Base-by-base conservation (phyloP, 345 rosid species). In the Eucalyptus shirleyi region DNA sequence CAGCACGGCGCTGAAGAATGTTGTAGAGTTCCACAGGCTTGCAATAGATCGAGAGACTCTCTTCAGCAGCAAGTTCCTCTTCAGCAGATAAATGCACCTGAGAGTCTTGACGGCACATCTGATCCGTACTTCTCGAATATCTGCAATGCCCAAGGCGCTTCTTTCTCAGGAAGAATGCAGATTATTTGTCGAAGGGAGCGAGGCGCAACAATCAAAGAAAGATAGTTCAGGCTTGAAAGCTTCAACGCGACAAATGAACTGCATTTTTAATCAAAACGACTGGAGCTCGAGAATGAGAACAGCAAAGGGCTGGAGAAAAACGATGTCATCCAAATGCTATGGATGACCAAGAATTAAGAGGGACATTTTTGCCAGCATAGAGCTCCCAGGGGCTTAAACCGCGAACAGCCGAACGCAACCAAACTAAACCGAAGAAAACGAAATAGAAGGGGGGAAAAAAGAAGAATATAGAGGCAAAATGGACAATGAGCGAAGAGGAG, bases 11-110 rank as follows among this genome's bases (percentile, higher is more conserved):
- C 89, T 97, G 99, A 88, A 98, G 96, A 88, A 96, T 96, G 90
- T 97, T 98, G 94, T 97, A 97, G 90, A 98, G 96, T 88, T 98
- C 99, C 18, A 98, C 99, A 91, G 99, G 99, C 93, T 97, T 97
- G 98, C 99, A 98, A 91, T 96, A 98, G 50, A 92, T 88, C 5
- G 95, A 92, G 37, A 96, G 92, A 91, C 99, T 96, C 93, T 96
- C 99, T 88, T 96, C 99, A 65, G 99, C 99, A 34, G 97, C 98
- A 91, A 91, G 92, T 93, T 96, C 96, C 92, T 98, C 99, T 90
- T 98, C 99, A 37, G 95, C 95, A 32, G 99, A 95, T 91, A 96
- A 93, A 94, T 88, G 97, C 93, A 91, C 49, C 89, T 94, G 95
- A 89, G 96, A 94, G 90, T 96, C 99, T 91, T 96, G 99, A 87